A percentile compares a stretch with the other conserved stretches of the same genome.
These are phyloP conservation scores for Cryptosporidium meleagridis DNA, from an alignment of 169 alveolate genomes.

Conservation along the genomic window DNA sequence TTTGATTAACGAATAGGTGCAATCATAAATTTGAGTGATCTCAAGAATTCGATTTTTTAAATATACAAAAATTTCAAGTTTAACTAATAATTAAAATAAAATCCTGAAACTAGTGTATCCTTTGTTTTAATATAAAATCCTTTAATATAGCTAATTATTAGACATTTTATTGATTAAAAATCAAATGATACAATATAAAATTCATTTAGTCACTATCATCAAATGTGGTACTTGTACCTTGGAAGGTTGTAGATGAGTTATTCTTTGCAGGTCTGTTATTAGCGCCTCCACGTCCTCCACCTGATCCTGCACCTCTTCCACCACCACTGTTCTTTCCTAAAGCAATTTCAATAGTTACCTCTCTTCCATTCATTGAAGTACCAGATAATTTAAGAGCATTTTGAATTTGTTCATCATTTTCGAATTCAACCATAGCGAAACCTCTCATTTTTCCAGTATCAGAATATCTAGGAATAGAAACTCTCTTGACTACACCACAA, in stretches of 20 bases:
- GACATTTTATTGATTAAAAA: background rate
- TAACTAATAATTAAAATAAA: background rate
- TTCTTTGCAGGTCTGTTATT: conserved; percentile 1
- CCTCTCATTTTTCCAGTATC: conserved; percentile 75
- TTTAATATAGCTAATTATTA: background rate
- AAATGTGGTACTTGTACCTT: conserved; percentile 63
- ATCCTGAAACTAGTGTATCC: background rate
- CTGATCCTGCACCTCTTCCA: conserved; percentile 1
- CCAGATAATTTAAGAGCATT: conserved; percentile 62
- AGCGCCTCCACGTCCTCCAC: conserved; percentile 4
- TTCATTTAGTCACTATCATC: conserved; percentile 52
- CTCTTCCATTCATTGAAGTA: conserved; percentile 70
- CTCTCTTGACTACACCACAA: conserved; percentile 60
- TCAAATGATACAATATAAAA: background rate
- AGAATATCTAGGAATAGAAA: conserved; percentile 68
- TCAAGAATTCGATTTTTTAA: too few relatives aligned
- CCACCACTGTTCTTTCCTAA: conserved; percentile 28
- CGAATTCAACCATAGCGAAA: conserved; percentile 71
- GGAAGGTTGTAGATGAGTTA: conserved; percentile 38
- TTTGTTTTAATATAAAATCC: background rate
- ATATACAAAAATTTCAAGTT: too few relatives aligned
- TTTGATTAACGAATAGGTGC: too few relatives aligned
- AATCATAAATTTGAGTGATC: too few relatives aligned
- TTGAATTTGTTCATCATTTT: conserved; percentile 71
- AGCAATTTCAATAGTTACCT: conserved; percentile 65